Evolutionary conservation across 2,329 filamentous ascomycete genomes (phyloP).

Genomic region (Xylaria sp.): DNA sequence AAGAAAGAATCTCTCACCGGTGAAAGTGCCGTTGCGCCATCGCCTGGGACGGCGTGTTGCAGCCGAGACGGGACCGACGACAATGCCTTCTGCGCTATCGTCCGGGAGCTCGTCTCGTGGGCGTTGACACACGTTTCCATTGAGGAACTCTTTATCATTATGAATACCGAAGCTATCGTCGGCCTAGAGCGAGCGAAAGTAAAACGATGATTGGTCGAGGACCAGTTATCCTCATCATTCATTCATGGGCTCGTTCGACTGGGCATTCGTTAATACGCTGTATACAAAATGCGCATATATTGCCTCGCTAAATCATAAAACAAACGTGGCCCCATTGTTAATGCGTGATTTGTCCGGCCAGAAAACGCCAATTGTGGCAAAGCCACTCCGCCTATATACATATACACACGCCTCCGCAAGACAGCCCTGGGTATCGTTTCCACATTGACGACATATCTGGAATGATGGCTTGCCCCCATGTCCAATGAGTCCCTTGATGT

Average conservation of each 20-base stretch:
- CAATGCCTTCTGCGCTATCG: conserved; percentile 63
- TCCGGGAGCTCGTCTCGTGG: conserved; percentile 44
- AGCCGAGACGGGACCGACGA: conserved; percentile 50
- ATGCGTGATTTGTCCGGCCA: conserved; percentile 6
- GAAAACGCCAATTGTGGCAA: conserved; percentile 8
- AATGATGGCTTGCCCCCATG: not conserved
- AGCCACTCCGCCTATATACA: not conserved
- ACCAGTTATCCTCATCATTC: conserved; percentile 8
- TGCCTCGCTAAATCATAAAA: conserved; percentile 17
- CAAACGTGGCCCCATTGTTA: conserved; percentile 1
- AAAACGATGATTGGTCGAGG: conserved; percentile 8
- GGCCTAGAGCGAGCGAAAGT: not conserved
- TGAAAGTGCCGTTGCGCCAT: conserved; percentile 56
- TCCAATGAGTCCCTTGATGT: not conserved
- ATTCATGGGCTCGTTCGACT: conserved; percentile 27
- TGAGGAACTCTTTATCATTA: conserved; percentile 20
- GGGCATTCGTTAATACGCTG: conserved; percentile 33
- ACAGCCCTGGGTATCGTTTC: conserved; percentile 16
- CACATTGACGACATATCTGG: not conserved
- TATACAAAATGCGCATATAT: conserved; percentile 32
- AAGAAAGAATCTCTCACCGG: conserved; percentile 40
- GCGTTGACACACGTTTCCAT: conserved; percentile 37
- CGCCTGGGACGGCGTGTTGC: conserved; percentile 54
- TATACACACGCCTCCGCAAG: not conserved
- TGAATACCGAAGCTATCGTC: not conserved